A percentile compares a stretch with the other conserved stretches of the same genome.
These are phyloP conservation scores for Beauveria australis DNA, from an alignment of 2,329 filamentous ascomycete species.

Conservation along the genomic window DNA sequence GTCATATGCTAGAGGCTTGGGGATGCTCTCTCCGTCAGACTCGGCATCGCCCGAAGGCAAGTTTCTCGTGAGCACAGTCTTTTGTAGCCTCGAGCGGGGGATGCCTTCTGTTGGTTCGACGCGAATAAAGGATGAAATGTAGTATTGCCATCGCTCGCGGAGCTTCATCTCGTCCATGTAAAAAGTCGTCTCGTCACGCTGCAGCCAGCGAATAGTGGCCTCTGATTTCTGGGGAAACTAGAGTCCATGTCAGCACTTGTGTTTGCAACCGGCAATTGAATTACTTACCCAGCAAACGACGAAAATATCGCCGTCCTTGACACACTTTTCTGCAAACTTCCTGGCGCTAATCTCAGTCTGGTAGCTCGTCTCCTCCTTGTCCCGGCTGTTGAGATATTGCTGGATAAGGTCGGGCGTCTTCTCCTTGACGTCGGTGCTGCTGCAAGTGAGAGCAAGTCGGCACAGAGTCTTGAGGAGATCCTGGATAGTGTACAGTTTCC, in stretches of 20 bases:
- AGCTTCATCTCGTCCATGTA: slow-evolving; percentile 83
- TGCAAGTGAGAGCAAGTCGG: slow-evolving; percentile 73
- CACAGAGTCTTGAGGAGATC: slow-evolving; percentile 77
- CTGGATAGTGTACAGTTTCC: slow-evolving; percentile 88
- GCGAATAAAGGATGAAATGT: slow-evolving; percentile 85
- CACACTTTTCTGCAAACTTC: slow-evolving; percentile 84
- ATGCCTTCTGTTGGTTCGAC: slow-evolving; percentile 82
- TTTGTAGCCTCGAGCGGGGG: slow-evolving; percentile 53
- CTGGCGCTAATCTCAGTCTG: slow-evolving; percentile 83
- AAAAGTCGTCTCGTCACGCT: slow-evolving; percentile 66
- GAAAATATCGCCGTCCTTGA: slow-evolving; percentile 89
- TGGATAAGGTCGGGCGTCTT: slow-evolving; percentile 87
- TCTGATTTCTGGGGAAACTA: slow-evolving; percentile 60
- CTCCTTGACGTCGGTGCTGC: slow-evolving; percentile 80
- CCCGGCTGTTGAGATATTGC: slow-evolving; percentile 74
- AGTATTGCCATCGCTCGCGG: slow-evolving; percentile 84
- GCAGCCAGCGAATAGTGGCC: slow-evolving; percentile 63
- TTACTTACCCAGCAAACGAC: slow-evolving; percentile 78
- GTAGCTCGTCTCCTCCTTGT: slow-evolving; percentile 78
- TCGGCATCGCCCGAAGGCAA: slow-evolving; percentile 54
- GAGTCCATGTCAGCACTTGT: slow-evolving; percentile 27
- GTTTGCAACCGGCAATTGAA: neutral
- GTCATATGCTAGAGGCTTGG: slow-evolving; percentile 52
- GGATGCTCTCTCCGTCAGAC: slow-evolving; percentile 54
- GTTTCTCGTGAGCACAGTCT: slow-evolving; percentile 64